Evolutionary conservation across 148 eudicot species (phyloP).

Genomic region (Rhododendron simsii): DNA sequence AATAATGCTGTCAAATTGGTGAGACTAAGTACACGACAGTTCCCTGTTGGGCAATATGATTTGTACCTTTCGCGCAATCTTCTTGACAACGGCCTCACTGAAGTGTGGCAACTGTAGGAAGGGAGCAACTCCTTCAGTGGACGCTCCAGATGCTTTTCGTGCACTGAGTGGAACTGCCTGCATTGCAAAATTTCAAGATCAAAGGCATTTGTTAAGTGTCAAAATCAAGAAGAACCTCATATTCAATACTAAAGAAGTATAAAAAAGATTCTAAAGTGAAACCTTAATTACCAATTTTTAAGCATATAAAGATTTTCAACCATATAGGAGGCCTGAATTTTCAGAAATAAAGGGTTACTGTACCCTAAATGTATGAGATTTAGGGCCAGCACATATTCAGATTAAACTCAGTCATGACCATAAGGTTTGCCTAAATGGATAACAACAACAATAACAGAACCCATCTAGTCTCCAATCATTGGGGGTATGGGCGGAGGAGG

Average conservation of each 20-base stretch:
- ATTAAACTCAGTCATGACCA: background rate
- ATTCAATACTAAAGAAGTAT: background rate
- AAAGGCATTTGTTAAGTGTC: background rate
- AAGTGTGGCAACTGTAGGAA: slow-evolving; percentile 94
- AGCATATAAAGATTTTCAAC: background rate
- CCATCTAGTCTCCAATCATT: too few species aligned
- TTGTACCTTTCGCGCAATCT: slow-evolving; percentile 65
- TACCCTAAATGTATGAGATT: background rate
- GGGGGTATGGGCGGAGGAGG: too few species aligned
- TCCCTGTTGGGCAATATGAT: slow-evolving; percentile 20
- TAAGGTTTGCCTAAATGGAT: background rate
- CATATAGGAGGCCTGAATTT: background rate
- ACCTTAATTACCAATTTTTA: background rate
- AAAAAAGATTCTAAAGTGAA: background rate
- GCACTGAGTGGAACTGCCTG: slow-evolving; percentile 97
- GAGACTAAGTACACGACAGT: background rate
- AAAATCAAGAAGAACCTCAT: background rate
- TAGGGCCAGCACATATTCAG: background rate
- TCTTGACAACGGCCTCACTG: slow-evolving; percentile 63
- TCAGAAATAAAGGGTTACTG: background rate
- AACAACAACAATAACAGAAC: background rate
- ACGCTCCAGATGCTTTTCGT: slow-evolving; percentile 70
- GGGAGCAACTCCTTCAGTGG: slow-evolving; percentile 78
- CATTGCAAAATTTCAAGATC: slow-evolving; percentile 7
- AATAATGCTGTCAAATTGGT: background rate